These are phyloP conservation scores for Yamadazyma ubonensis DNA, from an alignment of 805 yeast species.

Conservation along the genomic window DNA sequence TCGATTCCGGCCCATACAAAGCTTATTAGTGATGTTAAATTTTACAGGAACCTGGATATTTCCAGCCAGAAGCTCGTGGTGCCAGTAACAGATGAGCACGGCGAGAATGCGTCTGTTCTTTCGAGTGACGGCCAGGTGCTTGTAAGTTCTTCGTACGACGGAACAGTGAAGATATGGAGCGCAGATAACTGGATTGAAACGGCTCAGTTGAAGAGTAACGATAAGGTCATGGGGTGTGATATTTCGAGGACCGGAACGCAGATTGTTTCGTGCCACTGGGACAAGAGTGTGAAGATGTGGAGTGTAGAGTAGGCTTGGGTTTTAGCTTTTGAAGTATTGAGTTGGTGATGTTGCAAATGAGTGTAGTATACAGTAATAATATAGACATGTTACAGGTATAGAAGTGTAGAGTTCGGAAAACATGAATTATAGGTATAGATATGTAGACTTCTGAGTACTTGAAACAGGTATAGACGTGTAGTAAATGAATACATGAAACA, in stretches of 20 bases:
- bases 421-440: too few species aligned
- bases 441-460: too few species aligned
- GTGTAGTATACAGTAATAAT: neutral
- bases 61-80: slow-evolving; percentile 9
- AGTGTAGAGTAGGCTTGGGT: too few species aligned
- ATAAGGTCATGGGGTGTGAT: slow-evolving; percentile 73
- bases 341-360: neutral
- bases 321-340: too few species aligned
- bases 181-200: slow-evolving; percentile 68
- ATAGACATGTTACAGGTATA: too few species aligned
- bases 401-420: too few species aligned
- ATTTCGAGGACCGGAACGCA: slow-evolving; percentile 39
- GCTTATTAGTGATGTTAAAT: slow-evolving; percentile 64
- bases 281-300: slow-evolving; percentile 73
- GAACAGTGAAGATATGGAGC: slow-evolving; percentile 55
- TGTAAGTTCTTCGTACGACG: slow-evolving; percentile 71
- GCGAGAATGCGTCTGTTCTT: slow-evolving; percentile 26
- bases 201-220: slow-evolving; percentile 55
- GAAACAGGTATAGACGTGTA: too few species aligned
- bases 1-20: slow-evolving; percentile 75
- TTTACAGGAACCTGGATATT: slow-evolving; percentile 32
- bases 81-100: slow-evolving; percentile 30
- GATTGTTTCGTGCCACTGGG: slow-evolving; percentile 79
- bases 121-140: slow-evolving; percentile 47
- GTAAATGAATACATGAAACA: too few species aligned